Percentiles rank a stretch among this genome's conserved stretches.
phyloP scores from a whole-genome alignment of 2,329 filamentous ascomycete genomes.

The Aureobasidium sp. region DNA sequence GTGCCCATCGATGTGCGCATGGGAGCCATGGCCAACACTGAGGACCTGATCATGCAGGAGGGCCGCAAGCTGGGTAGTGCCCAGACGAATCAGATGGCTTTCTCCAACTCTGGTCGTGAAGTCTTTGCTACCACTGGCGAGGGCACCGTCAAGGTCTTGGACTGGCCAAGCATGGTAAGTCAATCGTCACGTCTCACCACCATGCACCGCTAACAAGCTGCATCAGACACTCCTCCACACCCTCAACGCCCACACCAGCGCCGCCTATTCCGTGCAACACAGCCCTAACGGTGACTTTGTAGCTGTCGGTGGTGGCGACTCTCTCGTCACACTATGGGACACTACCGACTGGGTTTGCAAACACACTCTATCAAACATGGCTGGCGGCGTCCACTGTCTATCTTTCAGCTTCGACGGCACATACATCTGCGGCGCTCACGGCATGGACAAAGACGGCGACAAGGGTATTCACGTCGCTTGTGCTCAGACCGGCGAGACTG shows the following conservation, averaged over 20 bases:
- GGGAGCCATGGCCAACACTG: constrained; percentile 12
- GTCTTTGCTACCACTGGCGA: constrained; percentile 63
- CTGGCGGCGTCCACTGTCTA: constrained; percentile 60
- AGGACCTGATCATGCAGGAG: constrained; percentile 12
- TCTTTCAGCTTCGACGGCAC: constrained; percentile 72
- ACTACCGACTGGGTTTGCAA: constrained; percentile 69
- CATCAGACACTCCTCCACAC: constrained; percentile 40
- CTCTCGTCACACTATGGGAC: constrained; percentile 68
- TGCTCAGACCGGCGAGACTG: constrained; percentile 62
- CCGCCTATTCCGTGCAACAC: constrained; percentile 59
- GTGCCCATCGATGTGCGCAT: constrained; percentile 25
- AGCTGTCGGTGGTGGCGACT: constrained; percentile 67
- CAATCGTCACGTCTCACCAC: constrained; percentile 17
- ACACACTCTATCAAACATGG: constrained; percentile 59
- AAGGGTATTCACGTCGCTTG: constrained; percentile 61
- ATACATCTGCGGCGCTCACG: constrained; percentile 61
- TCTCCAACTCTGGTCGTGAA: constrained; percentile 63
- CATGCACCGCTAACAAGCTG: neutral
- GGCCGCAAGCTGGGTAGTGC: constrained; percentile 13
- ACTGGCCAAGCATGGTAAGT: constrained; percentile 49
- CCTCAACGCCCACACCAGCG: constrained; percentile 63
- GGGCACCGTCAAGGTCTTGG: constrained; percentile 60
- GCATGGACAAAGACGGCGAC: constrained; percentile 49
- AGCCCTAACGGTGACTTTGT: constrained; percentile 63
- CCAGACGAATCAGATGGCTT: constrained; percentile 64